These are phyloP conservation scores for Scheffersomyces parashehatae DNA, from an alignment of 1,139 yeast species.

Conservation along the genomic window DNA sequence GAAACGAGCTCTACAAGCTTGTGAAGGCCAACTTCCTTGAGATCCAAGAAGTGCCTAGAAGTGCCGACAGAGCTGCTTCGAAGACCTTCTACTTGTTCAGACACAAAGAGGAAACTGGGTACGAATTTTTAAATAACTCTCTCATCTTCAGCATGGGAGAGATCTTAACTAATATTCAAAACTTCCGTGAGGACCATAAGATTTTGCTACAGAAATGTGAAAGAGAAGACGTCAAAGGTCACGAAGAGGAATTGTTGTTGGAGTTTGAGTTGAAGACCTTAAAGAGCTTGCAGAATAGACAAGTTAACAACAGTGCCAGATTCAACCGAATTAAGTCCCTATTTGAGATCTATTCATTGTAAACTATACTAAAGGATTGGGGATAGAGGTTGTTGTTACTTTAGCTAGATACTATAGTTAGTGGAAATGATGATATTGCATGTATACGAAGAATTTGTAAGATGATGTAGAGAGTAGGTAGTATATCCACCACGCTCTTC, in stretches of 20 bases:
- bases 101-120: constrained; percentile 62
- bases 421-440: too few relatives aligned
- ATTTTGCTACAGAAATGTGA: constrained; percentile 76
- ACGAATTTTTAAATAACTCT: constrained; percentile 44
- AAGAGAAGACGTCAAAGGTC: constrained; percentile 87
- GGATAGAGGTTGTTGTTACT: too few relatives aligned
- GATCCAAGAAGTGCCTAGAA: constrained; percentile 89
- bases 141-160: constrained; percentile 56
- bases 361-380: too few relatives aligned
- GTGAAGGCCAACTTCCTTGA: constrained; percentile 62
- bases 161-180: constrained; percentile 54
- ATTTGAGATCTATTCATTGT: constrained; percentile 42
- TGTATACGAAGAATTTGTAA: too few relatives aligned
- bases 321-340: constrained; percentile 54
- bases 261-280: constrained; percentile 76
- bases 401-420: too few relatives aligned
- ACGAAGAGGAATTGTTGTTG: constrained; percentile 71
- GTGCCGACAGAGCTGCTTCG: constrained; percentile 89
- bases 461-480: too few relatives aligned
- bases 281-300: constrained; percentile 58
- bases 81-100: constrained; percentile 84
- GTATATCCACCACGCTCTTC: too few relatives aligned
- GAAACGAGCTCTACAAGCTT: constrained; percentile 60
- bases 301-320: constrained; percentile 53
- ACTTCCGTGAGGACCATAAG: constrained; percentile 60